Conservation (phyloP, 352 stramenopile species). For the Blastocystis sp. region DNA sequence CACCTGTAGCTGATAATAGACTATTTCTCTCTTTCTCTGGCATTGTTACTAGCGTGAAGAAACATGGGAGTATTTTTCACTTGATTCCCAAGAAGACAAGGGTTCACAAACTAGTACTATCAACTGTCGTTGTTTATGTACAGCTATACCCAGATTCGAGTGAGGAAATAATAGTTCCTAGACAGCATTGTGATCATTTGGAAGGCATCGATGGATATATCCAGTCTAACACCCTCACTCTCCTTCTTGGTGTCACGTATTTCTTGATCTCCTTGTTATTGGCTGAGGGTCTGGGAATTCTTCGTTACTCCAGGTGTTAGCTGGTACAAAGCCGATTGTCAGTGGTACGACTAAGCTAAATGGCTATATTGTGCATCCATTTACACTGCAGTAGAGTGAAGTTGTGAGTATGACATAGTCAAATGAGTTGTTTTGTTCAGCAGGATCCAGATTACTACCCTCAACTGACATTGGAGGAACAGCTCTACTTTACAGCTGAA, state of each 20-base stretch:
- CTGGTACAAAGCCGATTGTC: background rate
- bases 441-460: background rate
- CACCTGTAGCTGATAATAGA: background rate
- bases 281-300: background rate
- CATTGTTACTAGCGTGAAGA: background rate
- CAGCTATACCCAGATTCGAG: background rate
- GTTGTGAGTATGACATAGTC: background rate
- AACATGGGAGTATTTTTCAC: background rate
- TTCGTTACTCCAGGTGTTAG: background rate
- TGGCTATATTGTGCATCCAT: background rate
- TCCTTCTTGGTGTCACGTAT: slow-evolving; percentile 19
- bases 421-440: background rate
- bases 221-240: background rate
- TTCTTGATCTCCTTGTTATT: background rate
- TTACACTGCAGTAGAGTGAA: background rate
- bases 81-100: background rate
- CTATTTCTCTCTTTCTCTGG: background rate
- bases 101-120: background rate
- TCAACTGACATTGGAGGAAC: background rate
- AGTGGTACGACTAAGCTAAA: background rate
- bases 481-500: background rate
- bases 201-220: background rate
- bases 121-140: background rate
- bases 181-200: background rate
- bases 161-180: background rate